phyloP scores from a whole-genome alignment of 768 basidiomycete species.

The Phanerodontia chrysosporium region DNA sequence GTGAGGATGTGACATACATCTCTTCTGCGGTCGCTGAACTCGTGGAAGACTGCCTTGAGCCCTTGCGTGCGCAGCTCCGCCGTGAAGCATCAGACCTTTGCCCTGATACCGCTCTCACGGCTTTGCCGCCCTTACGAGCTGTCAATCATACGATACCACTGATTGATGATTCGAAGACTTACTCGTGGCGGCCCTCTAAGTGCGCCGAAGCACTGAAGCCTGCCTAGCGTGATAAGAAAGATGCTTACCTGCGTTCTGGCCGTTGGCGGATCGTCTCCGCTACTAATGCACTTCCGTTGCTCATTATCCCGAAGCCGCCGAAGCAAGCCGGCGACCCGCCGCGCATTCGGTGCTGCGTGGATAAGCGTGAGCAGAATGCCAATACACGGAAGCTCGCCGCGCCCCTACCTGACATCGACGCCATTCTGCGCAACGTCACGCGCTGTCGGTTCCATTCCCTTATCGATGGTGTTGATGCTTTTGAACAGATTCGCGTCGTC shows the following conservation, averaged over 20 bases:
- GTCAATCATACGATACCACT: too few relatives aligned
- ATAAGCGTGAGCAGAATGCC: slow-evolving; percentile 33
- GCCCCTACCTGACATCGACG: slow-evolving; percentile 39
- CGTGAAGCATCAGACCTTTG: too few relatives aligned
- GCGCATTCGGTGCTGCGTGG: slow-evolving; percentile 34
- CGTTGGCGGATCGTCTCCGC: slow-evolving; percentile 32
- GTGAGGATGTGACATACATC: too few relatives aligned
- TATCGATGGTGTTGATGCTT: slow-evolving; percentile 39
- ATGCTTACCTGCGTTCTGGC: slow-evolving; percentile 26
- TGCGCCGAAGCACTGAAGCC: slow-evolving; percentile 30
- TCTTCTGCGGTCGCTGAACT: too few relatives aligned
- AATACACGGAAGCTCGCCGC: slow-evolving; percentile 39
- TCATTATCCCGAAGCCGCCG: slow-evolving; percentile 31
- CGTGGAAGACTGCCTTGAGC: too few relatives aligned
- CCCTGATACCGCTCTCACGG: too few relatives aligned
- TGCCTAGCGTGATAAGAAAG: slow-evolving; percentile 30
- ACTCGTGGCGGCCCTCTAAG: slow-evolving; percentile 23
- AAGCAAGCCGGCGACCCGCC: slow-evolving; percentile 20
- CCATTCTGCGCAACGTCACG: slow-evolving; percentile 31
- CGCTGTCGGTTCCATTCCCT: slow-evolving; percentile 31
- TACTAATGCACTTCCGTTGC: slow-evolving; percentile 29
- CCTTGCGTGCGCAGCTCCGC: too few relatives aligned
- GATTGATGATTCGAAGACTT: slow-evolving; percentile 18
- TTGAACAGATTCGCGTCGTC: slow-evolving; percentile 36
- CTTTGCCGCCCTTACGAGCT: too few relatives aligned